phyloP scores from a whole-genome alignment of 2,329 filamentous ascomycete species.

The Colletotrichum tofieldiae region DNA sequence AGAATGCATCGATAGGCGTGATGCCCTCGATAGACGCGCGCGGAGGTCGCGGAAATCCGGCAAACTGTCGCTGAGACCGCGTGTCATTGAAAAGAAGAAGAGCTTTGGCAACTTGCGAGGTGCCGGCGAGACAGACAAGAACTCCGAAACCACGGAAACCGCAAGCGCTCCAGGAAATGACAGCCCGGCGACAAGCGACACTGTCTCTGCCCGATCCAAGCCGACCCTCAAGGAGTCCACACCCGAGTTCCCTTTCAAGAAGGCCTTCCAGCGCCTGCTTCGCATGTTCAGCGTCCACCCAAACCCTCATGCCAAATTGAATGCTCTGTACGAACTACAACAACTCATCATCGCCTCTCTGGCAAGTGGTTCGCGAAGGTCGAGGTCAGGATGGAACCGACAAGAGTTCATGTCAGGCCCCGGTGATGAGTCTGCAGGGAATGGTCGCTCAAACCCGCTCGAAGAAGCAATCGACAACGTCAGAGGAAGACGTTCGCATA shows the following conservation, averaged over 20 bases:
- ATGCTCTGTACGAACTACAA: slow-evolving; percentile 86
- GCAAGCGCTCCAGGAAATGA: slow-evolving; percentile 59
- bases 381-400: slow-evolving; percentile 52
- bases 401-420: slow-evolving; percentile 53
- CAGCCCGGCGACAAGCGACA: slow-evolving; percentile 58
- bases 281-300: slow-evolving; percentile 91
- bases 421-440: slow-evolving; percentile 53
- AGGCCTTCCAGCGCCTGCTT: slow-evolving; percentile 84
- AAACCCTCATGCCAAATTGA: slow-evolving; percentile 89
- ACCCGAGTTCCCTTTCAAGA: slow-evolving; percentile 82
- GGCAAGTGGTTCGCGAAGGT: slow-evolving; percentile 53
- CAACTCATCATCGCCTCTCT: slow-evolving; percentile 82
- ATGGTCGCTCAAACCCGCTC: slow-evolving; percentile 63
- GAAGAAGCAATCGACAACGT: slow-evolving; percentile 80
- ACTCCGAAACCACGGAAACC: slow-evolving; percentile 57
- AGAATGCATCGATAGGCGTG: slow-evolving; percentile 75
- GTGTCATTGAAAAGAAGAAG: slow-evolving; percentile 75
- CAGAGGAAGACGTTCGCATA: slow-evolving; percentile 77
- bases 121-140: slow-evolving; percentile 60
- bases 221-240: slow-evolving; percentile 53
- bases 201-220: slow-evolving; percentile 51
- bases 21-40: slow-evolving; percentile 67
- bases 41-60: slow-evolving; percentile 57
- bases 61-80: slow-evolving; percentile 62
- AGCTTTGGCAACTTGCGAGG: slow-evolving; percentile 77